Base-by-base conservation (phyloP, 78 protist species). In the Dictyostelium purpureum region DNA sequence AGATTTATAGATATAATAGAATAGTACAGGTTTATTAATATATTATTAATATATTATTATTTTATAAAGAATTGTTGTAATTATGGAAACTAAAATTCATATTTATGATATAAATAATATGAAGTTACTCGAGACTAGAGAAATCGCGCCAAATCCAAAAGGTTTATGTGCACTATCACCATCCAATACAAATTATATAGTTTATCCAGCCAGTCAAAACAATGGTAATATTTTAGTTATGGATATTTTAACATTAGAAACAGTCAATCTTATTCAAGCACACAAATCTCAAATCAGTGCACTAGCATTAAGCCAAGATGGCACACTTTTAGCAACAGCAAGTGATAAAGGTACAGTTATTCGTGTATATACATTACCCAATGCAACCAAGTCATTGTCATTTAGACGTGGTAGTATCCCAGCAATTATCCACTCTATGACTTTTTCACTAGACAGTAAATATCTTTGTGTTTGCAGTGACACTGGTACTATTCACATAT, bases 81-180 rank as follows among this genome's bases (percentile, higher is more conserved):
- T 95, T 45, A 77, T 95, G 79, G 95, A 90, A 69, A 79, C 82
- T 26, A 66, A 75, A 49, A 95, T 95, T 51, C 95, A 95, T 79
- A 90, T 95, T 18, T 95, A 90, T 45, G 97, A 95, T 87, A 95
- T 95, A 45, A 76, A 77, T 57, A 95, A 67, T 67, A 95, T 95
- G 95, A 95, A 95, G 54, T 63, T 85, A 45, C 80, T 95, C 45
- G 95, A 90, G 67, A 82, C 95, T 18, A 43, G 92, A 65, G 95
- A 95, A 11, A 90, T 83, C 9, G 92, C 78, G 16, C 82, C 93
- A n/a, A 95, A 95, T 74, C 88, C 92, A 63, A 83, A 65, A n/a
- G 94, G 94, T 28, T 47, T 83, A 51, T 75, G 85, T 38, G 93
- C 97, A 19, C 33, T 95, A 37, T 79, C 92, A 26, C 95, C 95